phyloP scores from a whole-genome alignment of 805 yeast species.

The Schwanniomyces pseudopolymorphus region DNA sequence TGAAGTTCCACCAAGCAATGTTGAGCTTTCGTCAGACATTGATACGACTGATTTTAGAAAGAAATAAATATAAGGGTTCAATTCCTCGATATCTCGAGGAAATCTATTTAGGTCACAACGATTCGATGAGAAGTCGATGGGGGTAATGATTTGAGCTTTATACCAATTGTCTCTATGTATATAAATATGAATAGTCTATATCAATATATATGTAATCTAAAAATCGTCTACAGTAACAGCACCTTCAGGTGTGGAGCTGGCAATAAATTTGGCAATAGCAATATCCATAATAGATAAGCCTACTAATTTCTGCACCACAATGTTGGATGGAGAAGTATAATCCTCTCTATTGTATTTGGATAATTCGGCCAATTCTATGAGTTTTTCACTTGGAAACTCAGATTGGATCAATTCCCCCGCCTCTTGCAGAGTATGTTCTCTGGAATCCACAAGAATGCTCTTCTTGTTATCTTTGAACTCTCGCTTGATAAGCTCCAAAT shows the following conservation, averaged over 20 bases:
- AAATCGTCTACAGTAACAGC: constrained; percentile 9
- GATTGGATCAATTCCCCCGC: constrained; percentile 65
- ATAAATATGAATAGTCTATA: neutral
- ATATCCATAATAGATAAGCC: constrained; percentile 65
- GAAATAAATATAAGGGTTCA: neutral
- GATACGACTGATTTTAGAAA: neutral
- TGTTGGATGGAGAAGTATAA: neutral
- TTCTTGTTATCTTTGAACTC: constrained; percentile 32
- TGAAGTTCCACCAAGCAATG: constrained; percentile 6
- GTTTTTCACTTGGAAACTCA: constrained; percentile 32
- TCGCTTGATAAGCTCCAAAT: constrained; percentile 36
- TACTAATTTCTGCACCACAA: constrained; percentile 49
- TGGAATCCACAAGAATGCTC: constrained; percentile 59
- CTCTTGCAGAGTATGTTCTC: constrained; percentile 53
- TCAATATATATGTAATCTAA: neutral
- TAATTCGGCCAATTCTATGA: constrained; percentile 49
- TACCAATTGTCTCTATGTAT: too few species aligned
- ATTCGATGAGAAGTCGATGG: neutral
- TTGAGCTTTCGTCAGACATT: constrained; percentile 6
- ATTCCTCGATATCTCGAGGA: neutral
- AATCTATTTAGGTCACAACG: neutral
- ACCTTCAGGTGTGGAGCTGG: constrained; percentile 19
- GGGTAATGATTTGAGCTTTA: too few species aligned
- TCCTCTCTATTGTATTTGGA: constrained; percentile 11
- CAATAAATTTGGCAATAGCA: constrained; percentile 46